Evolutionary conservation across 495 filamentous ascomycete species (phyloP).

Genomic region (Penicillium paradoxum): DNA sequence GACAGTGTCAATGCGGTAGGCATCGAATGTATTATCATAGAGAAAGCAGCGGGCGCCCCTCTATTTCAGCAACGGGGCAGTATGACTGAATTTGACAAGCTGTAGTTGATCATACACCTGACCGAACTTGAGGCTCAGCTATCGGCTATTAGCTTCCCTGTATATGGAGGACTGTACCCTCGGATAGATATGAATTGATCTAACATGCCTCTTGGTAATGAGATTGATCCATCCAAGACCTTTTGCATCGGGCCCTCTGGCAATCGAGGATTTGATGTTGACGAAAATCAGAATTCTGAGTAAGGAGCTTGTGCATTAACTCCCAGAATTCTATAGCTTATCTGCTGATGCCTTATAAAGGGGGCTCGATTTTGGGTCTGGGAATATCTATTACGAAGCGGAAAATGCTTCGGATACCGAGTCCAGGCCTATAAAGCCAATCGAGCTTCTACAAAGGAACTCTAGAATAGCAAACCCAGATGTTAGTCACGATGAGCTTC

Average conservation of each 20-base stretch:
- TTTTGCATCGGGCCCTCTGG: conserved; percentile 25
- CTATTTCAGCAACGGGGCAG: conserved; percentile 27
- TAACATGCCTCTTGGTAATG: conserved; percentile 10
- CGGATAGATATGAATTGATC: conserved; percentile 7
- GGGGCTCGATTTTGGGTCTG: conserved; percentile 12
- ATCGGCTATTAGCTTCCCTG: conserved; percentile 23
- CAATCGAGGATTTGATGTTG: conserved; percentile 16
- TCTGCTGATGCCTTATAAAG: too few species aligned
- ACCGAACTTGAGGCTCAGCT: conserved; percentile 26
- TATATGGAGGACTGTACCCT: conserved; percentile 32
- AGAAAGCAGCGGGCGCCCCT: conserved; percentile 31
- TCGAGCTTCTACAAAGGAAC: conserved; percentile 13
- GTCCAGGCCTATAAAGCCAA: not conserved
- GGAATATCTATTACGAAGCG: conserved; percentile 21
- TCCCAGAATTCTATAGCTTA: not conserved
- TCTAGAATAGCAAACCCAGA: conserved; percentile 13
- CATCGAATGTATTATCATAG: conserved; percentile 38
- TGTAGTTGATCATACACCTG: conserved; percentile 28
- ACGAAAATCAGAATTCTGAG: conserved; percentile 7
- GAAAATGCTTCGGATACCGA: conserved; percentile 18
- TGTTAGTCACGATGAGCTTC: conserved; percentile 15
- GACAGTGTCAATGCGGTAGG: conserved; percentile 26
- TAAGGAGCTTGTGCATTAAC: conserved; percentile 23
- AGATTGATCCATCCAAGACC: conserved; percentile 12
- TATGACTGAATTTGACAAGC: conserved; percentile 21